These are phyloP conservation scores for Naganishia kalamii DNA, from an alignment of 768 basidiomycete genomes.

Conservation along the genomic window DNA sequence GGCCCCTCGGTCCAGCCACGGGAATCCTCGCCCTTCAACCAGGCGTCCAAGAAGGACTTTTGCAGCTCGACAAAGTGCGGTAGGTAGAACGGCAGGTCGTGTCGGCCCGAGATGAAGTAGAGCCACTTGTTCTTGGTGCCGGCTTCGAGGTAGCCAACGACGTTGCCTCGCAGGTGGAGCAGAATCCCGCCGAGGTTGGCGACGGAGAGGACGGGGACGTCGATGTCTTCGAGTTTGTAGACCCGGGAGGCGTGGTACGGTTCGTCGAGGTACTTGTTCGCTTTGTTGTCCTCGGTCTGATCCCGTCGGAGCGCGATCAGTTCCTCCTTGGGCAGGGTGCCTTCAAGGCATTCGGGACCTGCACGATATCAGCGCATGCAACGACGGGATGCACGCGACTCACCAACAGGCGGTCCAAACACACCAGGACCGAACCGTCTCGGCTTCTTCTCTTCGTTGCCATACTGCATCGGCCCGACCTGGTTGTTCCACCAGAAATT, in stretches of 20 bases:
- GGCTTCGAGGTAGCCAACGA: conserved; percentile 34
- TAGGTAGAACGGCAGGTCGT: conserved; percentile 38
- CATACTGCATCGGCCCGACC: conserved; percentile 30
- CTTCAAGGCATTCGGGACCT: conserved; percentile 30
- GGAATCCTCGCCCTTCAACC: conserved; percentile 30
- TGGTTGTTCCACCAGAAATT: conserved; percentile 31
- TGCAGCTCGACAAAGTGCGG: conserved; percentile 32
- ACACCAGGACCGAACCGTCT: conserved; percentile 22
- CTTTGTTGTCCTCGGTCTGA: conserved; percentile 30
- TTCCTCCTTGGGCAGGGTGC: conserved; percentile 24
- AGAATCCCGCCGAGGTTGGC: conserved; percentile 37
- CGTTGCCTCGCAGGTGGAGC: conserved; percentile 36
- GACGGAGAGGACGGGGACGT: conserved; percentile 32
- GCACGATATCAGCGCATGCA: neutral
- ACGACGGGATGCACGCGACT: neutral
- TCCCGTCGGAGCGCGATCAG: conserved; percentile 26
- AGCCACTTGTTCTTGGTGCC: conserved; percentile 38
- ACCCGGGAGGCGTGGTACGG: conserved; percentile 26
- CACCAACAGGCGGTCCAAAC: conserved; percentile 10
- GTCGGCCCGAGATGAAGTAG: conserved; percentile 34
- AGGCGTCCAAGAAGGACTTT: conserved; percentile 33
- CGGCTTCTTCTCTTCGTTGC: conserved; percentile 14
- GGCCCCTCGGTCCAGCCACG: conserved; percentile 27
- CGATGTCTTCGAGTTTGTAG: conserved; percentile 33
- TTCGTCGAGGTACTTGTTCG: conserved; percentile 31